These are phyloP conservation scores for Mucor indicus DNA, from an alignment of 371 early-diverging fungal species.

Conservation along the genomic window DNA sequence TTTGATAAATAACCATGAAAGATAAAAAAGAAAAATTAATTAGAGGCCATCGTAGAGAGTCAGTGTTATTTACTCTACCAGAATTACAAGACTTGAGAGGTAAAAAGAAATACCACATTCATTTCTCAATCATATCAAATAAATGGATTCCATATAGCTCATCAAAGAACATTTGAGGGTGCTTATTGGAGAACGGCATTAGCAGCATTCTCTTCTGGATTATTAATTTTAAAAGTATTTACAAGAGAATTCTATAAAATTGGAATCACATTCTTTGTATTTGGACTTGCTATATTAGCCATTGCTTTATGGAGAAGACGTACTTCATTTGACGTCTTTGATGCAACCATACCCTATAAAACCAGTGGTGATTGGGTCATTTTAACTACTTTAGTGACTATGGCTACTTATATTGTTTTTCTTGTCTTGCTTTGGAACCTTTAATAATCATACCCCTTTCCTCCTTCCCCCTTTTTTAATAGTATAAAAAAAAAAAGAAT, in stretches of 20 bases:
- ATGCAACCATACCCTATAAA: slow-evolving; percentile 39
- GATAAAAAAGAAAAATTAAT: slow-evolving; percentile 23
- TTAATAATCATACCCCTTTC: not conserved
- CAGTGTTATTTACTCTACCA: slow-evolving; percentile 31
- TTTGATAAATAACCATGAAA: not conserved
- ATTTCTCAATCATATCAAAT: too few species aligned
- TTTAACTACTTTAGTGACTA: slow-evolving; percentile 49
- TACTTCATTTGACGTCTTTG: slow-evolving; percentile 48
- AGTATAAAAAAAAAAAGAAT: not conserved
- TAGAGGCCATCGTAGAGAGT: slow-evolving; percentile 43
- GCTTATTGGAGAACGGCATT: slow-evolving; percentile 78
- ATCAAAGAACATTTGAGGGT: slow-evolving; percentile 76
- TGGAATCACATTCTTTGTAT: slow-evolving; percentile 70
- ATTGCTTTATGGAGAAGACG: slow-evolving; percentile 61
- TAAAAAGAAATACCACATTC: slow-evolving; percentile 1
- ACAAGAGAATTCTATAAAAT: slow-evolving; percentile 68
- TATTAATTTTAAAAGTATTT: slow-evolving; percentile 69
- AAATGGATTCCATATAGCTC: slow-evolving; percentile 52
- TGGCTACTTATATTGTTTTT: slow-evolving; percentile 47
- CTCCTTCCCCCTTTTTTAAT: not conserved
- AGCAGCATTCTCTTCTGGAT: slow-evolving; percentile 65
- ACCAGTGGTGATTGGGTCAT: slow-evolving; percentile 52
- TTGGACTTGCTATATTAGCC: slow-evolving; percentile 64
- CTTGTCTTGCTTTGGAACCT: slow-evolving; percentile 39
- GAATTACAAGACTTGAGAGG: slow-evolving; percentile 47